phyloP scores from a whole-genome alignment of 257 asterid genomes.

The Striga asiatica region DNA sequence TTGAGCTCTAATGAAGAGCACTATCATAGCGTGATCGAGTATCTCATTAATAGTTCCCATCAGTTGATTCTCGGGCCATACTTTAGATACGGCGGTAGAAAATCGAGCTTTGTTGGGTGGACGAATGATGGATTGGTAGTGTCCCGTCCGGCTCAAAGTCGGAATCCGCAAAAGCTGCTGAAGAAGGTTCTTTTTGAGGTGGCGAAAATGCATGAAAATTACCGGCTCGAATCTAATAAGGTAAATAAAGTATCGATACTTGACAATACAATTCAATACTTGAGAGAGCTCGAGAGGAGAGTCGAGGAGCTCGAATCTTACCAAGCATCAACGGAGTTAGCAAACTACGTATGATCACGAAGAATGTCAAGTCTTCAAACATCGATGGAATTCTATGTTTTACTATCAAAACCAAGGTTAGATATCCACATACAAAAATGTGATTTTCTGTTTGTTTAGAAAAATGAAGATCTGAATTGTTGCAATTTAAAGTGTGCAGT shows the following conservation, averaged over 20 bases:
- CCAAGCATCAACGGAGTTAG: slow-evolving; percentile 32
- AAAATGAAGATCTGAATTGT: background rate
- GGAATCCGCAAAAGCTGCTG: slow-evolving; percentile 48
- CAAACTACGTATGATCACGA: slow-evolving; percentile 42
- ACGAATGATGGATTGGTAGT: slow-evolving; percentile 24
- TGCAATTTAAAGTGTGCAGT: too few relatives aligned
- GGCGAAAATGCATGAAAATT: slow-evolving; percentile 43
- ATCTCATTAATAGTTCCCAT: slow-evolving; percentile 65
- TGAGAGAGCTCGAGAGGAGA: slow-evolving; percentile 67
- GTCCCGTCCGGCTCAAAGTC: background rate
- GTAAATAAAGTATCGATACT: slow-evolving; percentile 80
- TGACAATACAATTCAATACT: slow-evolving; percentile 67
- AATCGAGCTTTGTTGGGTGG: slow-evolving; percentile 70
- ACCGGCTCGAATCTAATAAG: slow-evolving; percentile 32
- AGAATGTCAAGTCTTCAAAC: slow-evolving; percentile 54
- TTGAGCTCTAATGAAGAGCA: too few relatives aligned
- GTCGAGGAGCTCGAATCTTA: slow-evolving; percentile 54
- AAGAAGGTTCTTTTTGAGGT: slow-evolving; percentile 71
- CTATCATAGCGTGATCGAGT: slow-evolving; percentile 64
- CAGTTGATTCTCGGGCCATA: slow-evolving; percentile 68
- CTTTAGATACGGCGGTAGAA: slow-evolving; percentile 32
- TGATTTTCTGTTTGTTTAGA: background rate
- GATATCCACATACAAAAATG: slow-evolving; percentile 6
- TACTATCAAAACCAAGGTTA: slow-evolving; percentile 66
- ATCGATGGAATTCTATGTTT: slow-evolving; percentile 45